Evolutionary conservation across 345 rosid genomes (phyloP).

Genomic region (Barbarea vulgaris): DNA sequence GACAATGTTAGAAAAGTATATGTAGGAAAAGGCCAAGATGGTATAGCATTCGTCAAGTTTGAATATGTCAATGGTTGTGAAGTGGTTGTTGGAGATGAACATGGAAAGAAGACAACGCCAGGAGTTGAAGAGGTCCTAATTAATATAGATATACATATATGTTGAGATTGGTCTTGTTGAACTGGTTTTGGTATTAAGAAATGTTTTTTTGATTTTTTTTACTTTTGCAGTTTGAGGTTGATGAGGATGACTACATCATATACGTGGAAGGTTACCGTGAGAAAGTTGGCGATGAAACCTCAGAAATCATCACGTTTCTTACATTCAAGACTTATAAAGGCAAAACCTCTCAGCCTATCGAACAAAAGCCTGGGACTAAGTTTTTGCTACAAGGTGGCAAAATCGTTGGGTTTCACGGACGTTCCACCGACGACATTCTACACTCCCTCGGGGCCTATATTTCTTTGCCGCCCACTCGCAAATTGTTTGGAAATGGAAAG

Average conservation of each 20-base stretch:
- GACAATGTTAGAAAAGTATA: conserved; percentile 21
- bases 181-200: neutral
- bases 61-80: conserved; percentile 18
- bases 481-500: conserved; percentile 30
- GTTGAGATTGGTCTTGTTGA: neutral
- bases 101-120: conserved; percentile 7
- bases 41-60: conserved; percentile 30
- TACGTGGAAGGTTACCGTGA: conserved; percentile 34
- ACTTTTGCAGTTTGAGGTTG: conserved; percentile 33
- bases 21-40: conserved; percentile 17
- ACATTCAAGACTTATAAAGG: conserved; percentile 28
- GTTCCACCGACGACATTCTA: conserved; percentile 16
- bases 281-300: neutral
- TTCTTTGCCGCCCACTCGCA: neutral
- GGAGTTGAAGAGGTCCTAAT: conserved; percentile 26
- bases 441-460: conserved; percentile 34
- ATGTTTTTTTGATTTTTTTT: neutral
- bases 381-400: conserved; percentile 37
- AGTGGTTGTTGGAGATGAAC: conserved; percentile 23
- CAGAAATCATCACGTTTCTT: conserved; percentile 21
- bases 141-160: neutral
- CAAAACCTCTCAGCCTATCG: conserved; percentile 3
- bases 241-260: conserved; percentile 33
- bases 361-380: neutral
- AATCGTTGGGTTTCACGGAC: conserved; percentile 40